Evolutionary conservation across 2,329 filamentous ascomycete genomes (phyloP), one percentile per base, ranked within the genome.

Genomic region (Phaeophleospora eucalypticola): DNA sequence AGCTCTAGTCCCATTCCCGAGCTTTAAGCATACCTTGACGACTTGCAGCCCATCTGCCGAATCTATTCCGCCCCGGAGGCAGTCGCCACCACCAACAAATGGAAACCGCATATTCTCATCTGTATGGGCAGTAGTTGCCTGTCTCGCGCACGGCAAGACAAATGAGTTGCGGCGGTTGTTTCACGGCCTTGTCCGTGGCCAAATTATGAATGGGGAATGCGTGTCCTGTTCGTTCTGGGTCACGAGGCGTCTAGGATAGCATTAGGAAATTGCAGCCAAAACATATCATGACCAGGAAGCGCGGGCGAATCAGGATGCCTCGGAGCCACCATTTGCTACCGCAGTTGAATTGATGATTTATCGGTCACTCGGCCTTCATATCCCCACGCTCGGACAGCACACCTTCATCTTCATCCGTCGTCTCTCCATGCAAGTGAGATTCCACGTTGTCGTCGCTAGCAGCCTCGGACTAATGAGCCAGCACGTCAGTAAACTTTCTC

Each of bases 401-500:
- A 29, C 18, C 37, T 24, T 24, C 37, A 3, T 39, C 17, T 7
- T 15, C 37, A 24, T 24, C 18, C 36, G 36, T 29, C 24, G 24
- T 29, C 24, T 29, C 24, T 12, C 24, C 24, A 29, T 29, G 24
- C 24, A 12, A 7, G 12, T 29, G 24, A 12, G 6, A 7, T 29
- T 29, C 24, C 4, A 32, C 20, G 17, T 44, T 27, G 24, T 44
- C 36, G 4, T 42, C 40, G 29, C 40, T 42, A 12, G 27, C n/a
- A 4, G 29, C 49, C 14, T 47, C 42, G 12, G 44, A 41, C 36
- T 46, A 40, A 15, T 41, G 27, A 32, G 34, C n/a, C 16, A 19
- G 24, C 24, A 29, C 12, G 24, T 51, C 49, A 42, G 38, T 35
- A 14, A 29, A 41, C 4, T 51, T 45, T 19, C 12, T 29, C 24